Evolutionary conservation across 2,329 filamentous ascomycete genomes (phyloP).

Genomic region (Phyllosticta paracitricarpa): DNA sequence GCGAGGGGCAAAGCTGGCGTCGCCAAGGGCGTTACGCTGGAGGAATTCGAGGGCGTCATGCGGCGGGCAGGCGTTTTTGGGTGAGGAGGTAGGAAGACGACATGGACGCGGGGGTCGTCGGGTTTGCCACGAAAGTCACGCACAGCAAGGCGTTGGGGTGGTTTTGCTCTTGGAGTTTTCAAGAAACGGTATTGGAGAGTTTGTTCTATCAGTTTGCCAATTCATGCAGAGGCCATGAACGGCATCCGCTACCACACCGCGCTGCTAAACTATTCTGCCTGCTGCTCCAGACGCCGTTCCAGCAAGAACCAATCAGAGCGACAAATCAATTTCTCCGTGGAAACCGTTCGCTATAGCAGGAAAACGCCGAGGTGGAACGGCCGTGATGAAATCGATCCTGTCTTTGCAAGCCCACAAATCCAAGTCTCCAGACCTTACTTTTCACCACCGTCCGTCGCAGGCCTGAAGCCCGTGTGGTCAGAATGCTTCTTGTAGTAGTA

Average conservation of each 20-base stretch:
- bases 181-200: background rate
- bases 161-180: background rate
- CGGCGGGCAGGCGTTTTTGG: conserved; percentile 72
- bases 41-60: conserved; percentile 85
- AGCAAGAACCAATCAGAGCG: background rate
- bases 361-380: background rate
- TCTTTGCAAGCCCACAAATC: background rate
- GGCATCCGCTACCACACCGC: background rate
- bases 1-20: conserved; percentile 36
- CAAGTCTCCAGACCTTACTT: background rate
- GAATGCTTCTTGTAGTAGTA: conserved; percentile 85
- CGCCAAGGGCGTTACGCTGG: conserved; percentile 57
- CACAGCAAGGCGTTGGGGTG: background rate
- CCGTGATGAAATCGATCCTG: background rate
- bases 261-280: background rate
- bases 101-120: too few species aligned
- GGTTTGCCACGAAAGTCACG: background rate
- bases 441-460: background rate
- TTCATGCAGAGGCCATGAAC: background rate
- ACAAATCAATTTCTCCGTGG: background rate
- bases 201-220: background rate
- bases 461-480: conserved; percentile 67
- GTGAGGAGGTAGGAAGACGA: conserved; percentile 4
- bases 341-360: background rate
- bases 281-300: background rate